These are phyloP conservation scores for Rhodomyrtus tomentosa DNA, from an alignment of 345 rosid species.

Conservation along the genomic window DNA sequence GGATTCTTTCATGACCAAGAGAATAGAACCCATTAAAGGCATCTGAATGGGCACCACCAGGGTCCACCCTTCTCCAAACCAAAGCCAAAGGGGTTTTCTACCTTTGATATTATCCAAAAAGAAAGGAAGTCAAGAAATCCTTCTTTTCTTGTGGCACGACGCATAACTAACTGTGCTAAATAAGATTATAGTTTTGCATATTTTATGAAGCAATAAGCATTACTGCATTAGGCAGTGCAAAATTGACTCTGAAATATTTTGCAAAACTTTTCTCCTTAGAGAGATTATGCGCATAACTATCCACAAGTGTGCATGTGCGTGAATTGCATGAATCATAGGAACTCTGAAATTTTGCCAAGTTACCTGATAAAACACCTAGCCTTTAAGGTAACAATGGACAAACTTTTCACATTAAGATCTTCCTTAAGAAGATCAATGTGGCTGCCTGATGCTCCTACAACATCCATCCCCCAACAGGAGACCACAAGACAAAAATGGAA, in stretches of 20 bases:
- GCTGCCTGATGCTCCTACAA: not conserved
- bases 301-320: not conserved
- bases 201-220: not conserved
- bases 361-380: not conserved
- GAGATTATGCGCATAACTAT: not conserved
- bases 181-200: not conserved
- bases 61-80: not conserved
- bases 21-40: not conserved
- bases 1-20: not conserved
- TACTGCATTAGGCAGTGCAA: not conserved
- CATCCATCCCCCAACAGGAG: not conserved
- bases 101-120: not conserved
- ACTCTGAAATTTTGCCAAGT: not conserved
- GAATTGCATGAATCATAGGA: not conserved
- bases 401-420: not conserved
- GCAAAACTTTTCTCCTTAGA: not conserved
- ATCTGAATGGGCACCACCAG: not conserved
- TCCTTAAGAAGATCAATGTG: not conserved
- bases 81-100: not conserved
- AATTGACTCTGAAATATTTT: not conserved
- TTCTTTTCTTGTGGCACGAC: not conserved
- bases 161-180: not conserved
- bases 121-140: not conserved
- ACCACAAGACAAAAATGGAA: not conserved
- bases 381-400: not conserved